phyloP scores from a whole-genome alignment of 2,329 filamentous ascomycete genomes.

The Calonectria pauciramosa region DNA sequence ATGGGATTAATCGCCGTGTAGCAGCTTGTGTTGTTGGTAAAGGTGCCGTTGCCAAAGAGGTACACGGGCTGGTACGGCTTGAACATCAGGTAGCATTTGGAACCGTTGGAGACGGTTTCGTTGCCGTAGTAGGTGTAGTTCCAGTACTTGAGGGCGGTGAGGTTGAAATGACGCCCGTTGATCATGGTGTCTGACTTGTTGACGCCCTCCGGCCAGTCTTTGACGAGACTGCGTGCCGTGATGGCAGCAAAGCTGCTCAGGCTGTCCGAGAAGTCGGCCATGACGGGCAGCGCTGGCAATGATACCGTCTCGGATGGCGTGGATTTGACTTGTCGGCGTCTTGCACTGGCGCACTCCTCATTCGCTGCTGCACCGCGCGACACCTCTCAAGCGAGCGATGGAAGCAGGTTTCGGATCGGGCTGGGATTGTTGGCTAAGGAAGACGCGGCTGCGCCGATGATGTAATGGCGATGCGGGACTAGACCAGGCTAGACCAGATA shows the following conservation, averaged over 20 bases:
- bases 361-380: conserved; percentile 1
- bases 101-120: conserved; percentile 79
- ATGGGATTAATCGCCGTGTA: conserved; percentile 75
- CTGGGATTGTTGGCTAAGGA: not conserved
- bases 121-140: conserved; percentile 83
- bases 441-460: not conserved
- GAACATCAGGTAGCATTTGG: conserved; percentile 77
- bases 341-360: conserved; percentile 1
- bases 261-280: conserved; percentile 37
- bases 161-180: conserved; percentile 76
- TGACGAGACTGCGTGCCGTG: conserved; percentile 59
- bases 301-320: conserved; percentile 5
- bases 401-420: not conserved
- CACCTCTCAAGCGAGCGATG: not conserved
- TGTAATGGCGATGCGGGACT: conserved; percentile 1
- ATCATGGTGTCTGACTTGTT: conserved; percentile 72
- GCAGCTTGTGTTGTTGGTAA: conserved; percentile 79
- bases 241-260: conserved; percentile 50
- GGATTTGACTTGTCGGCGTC: not conserved
- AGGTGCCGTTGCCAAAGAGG: conserved; percentile 76
- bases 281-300: conserved; percentile 24
- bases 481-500: not conserved
- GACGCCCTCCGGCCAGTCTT: conserved; percentile 63
- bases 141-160: conserved; percentile 72
- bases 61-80: conserved; percentile 72